Percentiles rank a stretch among this genome's conserved stretches.
These are phyloP conservation scores for Anisodus acutangulus DNA, from an alignment of 257 asterid genomes.

Conservation along the genomic window DNA sequence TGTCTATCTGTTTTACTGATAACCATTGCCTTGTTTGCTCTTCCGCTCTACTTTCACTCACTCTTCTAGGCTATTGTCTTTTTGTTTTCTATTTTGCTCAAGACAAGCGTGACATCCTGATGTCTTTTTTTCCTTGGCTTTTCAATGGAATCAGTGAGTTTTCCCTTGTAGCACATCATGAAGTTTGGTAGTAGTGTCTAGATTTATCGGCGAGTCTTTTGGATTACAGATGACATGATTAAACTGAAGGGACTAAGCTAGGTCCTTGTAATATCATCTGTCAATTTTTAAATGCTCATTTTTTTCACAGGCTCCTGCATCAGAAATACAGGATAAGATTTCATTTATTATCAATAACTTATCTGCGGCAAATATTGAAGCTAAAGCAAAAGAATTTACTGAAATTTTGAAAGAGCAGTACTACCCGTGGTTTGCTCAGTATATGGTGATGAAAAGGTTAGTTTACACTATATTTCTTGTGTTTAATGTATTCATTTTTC, in stretches of 20 bases:
- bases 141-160: background rate
- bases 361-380: slow-evolving; percentile 80
- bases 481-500: background rate
- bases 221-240: slow-evolving; percentile 4
- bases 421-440: slow-evolving; percentile 98
- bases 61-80: background rate
- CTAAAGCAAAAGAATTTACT: slow-evolving; percentile 84
- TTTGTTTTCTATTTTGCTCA: background rate
- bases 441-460: slow-evolving; percentile 97
- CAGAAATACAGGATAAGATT: slow-evolving; percentile 92
- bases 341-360: slow-evolving; percentile 85
- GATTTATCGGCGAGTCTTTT: background rate
- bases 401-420: slow-evolving; percentile 74
- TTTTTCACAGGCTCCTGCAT: slow-evolving; percentile 79
- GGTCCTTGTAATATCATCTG: background rate
- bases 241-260: background rate
- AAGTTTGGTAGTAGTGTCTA: background rate
- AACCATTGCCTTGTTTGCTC: background rate
- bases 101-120: background rate
- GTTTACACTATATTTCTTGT: background rate
- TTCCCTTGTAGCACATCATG: background rate
- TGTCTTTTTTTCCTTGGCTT: background rate
- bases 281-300: slow-evolving; percentile 5
- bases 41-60: background rate
- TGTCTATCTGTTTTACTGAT: background rate